Evolutionary conservation across 345 rosid genomes (phyloP).

Genomic region (Bretschneidera sinensis): DNA sequence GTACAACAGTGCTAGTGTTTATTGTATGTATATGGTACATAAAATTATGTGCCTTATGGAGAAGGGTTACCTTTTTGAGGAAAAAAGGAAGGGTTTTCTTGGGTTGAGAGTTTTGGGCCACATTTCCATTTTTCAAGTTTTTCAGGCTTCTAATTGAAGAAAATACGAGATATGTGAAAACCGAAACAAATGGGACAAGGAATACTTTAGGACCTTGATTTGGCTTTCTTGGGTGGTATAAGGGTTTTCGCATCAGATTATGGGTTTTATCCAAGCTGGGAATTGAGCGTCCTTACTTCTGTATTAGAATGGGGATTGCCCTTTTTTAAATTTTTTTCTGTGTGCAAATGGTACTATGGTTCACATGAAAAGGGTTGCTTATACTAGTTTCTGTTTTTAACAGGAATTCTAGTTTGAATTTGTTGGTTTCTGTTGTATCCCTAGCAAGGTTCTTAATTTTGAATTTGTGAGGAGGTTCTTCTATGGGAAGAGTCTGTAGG

Average conservation of each 20-base stretch:
- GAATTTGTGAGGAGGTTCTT: too few species aligned
- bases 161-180: not conserved
- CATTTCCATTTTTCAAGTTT: not conserved
- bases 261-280: too few species aligned
- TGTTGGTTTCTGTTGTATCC: too few species aligned
- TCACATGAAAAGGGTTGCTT: too few species aligned
- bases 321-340: too few species aligned
- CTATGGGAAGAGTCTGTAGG: too few species aligned
- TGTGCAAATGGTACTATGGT: too few species aligned
- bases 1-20: not conserved
- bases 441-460: too few species aligned
- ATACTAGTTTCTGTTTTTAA: too few species aligned
- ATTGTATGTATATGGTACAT: slow-evolving; percentile 1
- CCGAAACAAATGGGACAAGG: not conserved
- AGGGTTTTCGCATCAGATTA: not conserved
- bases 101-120: not conserved
- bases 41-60: not conserved
- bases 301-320: too few species aligned
- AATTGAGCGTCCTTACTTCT: too few species aligned
- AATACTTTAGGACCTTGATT: not conserved
- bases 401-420: too few species aligned
- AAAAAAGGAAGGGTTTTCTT: not conserved
- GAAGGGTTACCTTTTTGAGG: not conserved
- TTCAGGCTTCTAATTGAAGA: not conserved
- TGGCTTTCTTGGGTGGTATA: not conserved